Conservation (phyloP, 371 early-diverging fungal genomes). For the Mortierella polycephala region DNA sequence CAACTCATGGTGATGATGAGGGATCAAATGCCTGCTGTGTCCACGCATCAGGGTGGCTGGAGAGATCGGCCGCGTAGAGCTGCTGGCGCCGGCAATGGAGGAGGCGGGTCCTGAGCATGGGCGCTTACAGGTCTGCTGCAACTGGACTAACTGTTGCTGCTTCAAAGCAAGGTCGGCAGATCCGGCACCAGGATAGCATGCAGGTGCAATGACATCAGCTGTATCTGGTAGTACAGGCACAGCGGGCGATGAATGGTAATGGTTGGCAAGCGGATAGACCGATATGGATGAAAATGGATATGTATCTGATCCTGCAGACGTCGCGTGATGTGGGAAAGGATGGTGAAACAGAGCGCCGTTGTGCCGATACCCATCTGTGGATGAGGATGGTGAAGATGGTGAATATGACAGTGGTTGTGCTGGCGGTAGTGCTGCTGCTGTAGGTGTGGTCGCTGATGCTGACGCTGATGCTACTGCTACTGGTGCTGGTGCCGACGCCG, state of each 20-base stretch:
- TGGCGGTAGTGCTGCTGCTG: too few species aligned
- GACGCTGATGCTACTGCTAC: background rate
- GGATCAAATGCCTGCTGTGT: slow-evolving; percentile 14
- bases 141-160: slow-evolving; percentile 24
- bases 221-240: background rate
- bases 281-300: background rate
- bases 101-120: background rate
- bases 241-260: background rate
- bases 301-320: background rate
- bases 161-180: slow-evolving; percentile 26
- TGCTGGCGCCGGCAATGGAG: background rate
- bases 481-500: background rate
- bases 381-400: background rate
- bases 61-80: background rate
- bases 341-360: background rate
- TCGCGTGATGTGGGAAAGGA: background rate
- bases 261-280: background rate
- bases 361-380: slow-evolving; percentile 1
- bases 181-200: slow-evolving; percentile 38
- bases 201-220: slow-evolving; percentile 26
- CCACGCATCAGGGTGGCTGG: background rate
- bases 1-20: slow-evolving; percentile 16
- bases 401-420: too few species aligned
- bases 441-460: background rate
- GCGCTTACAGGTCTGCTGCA: slow-evolving; percentile 26